Evolutionary conservation across 2,329 filamentous ascomycete species (phyloP), one percentile per base, ranked within the genome.

Genomic region (Aspergillus sp.): DNA sequence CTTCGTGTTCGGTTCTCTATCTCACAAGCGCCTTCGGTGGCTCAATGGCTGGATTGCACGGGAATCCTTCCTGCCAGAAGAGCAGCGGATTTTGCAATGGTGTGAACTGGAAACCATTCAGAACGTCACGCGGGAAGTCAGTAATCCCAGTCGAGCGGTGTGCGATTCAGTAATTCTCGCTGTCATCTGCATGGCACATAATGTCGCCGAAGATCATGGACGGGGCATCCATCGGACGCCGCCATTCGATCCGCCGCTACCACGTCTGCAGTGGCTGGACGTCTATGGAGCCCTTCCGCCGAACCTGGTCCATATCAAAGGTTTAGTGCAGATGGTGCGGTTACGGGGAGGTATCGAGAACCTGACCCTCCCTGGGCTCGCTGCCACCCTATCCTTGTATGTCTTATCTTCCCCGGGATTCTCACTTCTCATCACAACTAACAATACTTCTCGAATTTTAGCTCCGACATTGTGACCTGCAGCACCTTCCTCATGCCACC

Each of bases 331-430:
- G 50, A 67, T 78, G 62, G 59, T 79, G 43, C 69, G 71, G 19
- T 53, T 76, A 6, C 71, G 73, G 30, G 77, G 77, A 5, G 78
- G 78, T 0, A 58, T 80, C 8, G 61, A 69, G 5, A 70, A 74
- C 12, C 70, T 80, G 32, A 68, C 67, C 36, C 65, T 77, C 19
- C 72, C 73, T 8, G 77, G 78, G 3, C 59, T 79, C 28, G 72
- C 74, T 7, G 68, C 74, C 36, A 72, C 73, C 0, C 65, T 80
- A 25, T 75, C 71, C n/a, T 77, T 75, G 76, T 78, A 70, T 62
- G 73, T 67, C 47, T 47, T 19, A n/a, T 6, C 2, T 17, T 4
- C 13, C 21, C 5, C 17, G 13, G 13, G 6, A 19, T 1, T 53
- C 10, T 8, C 23, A 28, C 13, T 17, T 5, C 7, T 5, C 19